Evolutionary conservation across 805 yeast genomes (phyloP).

Genomic region (Maudiozyma bulderi): DNA sequence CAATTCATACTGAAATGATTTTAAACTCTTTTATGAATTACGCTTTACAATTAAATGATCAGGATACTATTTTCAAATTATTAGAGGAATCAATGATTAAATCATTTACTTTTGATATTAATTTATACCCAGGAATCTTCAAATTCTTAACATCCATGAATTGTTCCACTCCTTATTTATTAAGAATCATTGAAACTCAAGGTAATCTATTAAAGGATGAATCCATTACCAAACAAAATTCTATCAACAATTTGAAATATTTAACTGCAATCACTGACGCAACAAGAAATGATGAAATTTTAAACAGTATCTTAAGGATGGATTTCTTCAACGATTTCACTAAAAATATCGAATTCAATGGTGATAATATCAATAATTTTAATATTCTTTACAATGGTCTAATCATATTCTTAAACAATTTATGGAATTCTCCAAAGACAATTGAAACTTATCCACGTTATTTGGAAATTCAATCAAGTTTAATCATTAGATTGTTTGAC

Average conservation of each 20-base stretch:
- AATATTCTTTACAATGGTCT: constrained; percentile 24
- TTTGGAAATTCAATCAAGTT: constrained; percentile 27
- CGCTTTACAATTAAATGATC: constrained; percentile 23
- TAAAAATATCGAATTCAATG: constrained; percentile 10
- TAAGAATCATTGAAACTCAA: constrained; percentile 29
- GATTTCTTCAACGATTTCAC: constrained; percentile 26
- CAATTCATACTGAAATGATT: constrained; percentile 17
- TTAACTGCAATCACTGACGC: constrained; percentile 19
- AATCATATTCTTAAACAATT: constrained; percentile 22
- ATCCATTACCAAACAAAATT: background rate
- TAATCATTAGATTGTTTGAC: constrained; percentile 31
- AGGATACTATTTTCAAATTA: constrained; percentile 29
- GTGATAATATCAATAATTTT: background rate
- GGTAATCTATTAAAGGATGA: constrained; percentile 14
- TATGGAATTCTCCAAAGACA: constrained; percentile 25
- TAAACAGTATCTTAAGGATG: constrained; percentile 20
- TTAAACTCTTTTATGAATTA: constrained; percentile 21
- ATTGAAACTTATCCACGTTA: constrained; percentile 18
- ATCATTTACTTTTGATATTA: constrained; percentile 23
- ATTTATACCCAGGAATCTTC: constrained; percentile 28
- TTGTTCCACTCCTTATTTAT: constrained; percentile 26
- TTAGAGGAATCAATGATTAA: constrained; percentile 33
- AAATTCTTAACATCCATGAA: constrained; percentile 24
- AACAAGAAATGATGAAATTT: constrained; percentile 17
- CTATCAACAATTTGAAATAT: constrained; percentile 10